Base-by-base conservation (phyloP, 2,329 filamentous ascomycete species). In the Alternaria arborescens region DNA sequence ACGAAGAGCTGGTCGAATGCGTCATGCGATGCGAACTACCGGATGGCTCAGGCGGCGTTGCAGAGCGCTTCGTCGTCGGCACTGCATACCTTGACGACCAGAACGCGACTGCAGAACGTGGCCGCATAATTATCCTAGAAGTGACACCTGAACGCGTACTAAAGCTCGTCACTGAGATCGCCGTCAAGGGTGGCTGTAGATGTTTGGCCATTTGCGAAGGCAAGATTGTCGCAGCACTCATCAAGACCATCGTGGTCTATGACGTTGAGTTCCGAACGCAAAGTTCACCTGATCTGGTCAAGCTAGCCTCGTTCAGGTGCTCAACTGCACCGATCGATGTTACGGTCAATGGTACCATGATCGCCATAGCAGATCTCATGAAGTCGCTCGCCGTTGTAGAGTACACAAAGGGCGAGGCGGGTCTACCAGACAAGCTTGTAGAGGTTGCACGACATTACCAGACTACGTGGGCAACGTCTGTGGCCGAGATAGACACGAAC, bases 331-430 rank as follows among this genome's bases (percentile, higher is more conserved):
- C 95, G 0, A 87, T 97, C 16, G 92, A 94, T 67, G 77, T 98
- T 7, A 88, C 89, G 10, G 86, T 97, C 14, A 87, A 88, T 1
- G 91, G 86, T 1, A 89, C 90, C 67, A 84, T 87, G 24, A 94
- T 99, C 64, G 92, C 91, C 0, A 89, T 98, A 10, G 91, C 90
- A 0, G 95, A 99, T 73, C 82, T 99, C 46, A 97, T 97, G 91
- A 97, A 98, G 80, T 97, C 92, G 1, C 83, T 97, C 24, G 89
- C 91, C 1, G 81, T 98, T 6, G 83, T 97, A 8, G 85, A 95
- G 73, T 95, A 90, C 73, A 82, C 84, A 0, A 84, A 85, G 3
- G 85, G 87, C 2, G 77, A 83, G 22, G 80, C 86, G 3, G 87
- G 85, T 1, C 78, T 86, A n/a, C 80, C 84, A 11, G 86, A 89